Evolutionary conservation across 768 basidiomycete genomes (phyloP).

Genomic region (Rhodocollybia butyracea): DNA sequence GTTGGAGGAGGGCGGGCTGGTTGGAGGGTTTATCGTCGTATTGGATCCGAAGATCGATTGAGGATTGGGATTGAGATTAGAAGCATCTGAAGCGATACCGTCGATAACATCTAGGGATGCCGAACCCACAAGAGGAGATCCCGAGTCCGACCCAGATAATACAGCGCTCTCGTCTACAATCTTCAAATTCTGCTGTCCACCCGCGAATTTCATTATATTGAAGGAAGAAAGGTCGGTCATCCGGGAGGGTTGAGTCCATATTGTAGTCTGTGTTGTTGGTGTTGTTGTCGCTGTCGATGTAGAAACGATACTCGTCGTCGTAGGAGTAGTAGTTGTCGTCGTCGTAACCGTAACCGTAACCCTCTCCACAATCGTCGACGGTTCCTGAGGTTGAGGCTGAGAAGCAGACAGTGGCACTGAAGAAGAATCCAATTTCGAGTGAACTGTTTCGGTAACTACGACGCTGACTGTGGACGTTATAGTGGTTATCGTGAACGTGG

Average conservation of each 20-base stretch:
- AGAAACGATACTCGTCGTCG: slow-evolving; percentile 8
- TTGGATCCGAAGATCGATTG: background rate
- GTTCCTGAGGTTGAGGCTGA: no score
- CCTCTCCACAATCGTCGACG: background rate
- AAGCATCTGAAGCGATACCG: slow-evolving; percentile 6
- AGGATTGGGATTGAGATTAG: slow-evolving; percentile 4
- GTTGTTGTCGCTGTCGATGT: background rate
- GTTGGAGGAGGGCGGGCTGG: background rate
- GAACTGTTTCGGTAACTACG: background rate
- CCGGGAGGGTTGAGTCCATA: slow-evolving; percentile 50
- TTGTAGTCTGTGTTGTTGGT: slow-evolving; percentile 14
- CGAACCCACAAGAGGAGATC: background rate
- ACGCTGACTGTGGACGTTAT: background rate
- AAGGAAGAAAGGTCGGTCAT: slow-evolving; percentile 61
- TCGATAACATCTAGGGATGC: slow-evolving; percentile 8
- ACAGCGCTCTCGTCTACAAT: slow-evolving; percentile 50
- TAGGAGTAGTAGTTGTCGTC: slow-evolving; percentile 4
- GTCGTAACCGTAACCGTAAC: background rate
- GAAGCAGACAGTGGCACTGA: no score
- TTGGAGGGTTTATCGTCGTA: background rate
- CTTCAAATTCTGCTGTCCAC: slow-evolving; percentile 51
- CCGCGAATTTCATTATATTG: slow-evolving; percentile 54
- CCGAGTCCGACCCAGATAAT: slow-evolving; percentile 24
- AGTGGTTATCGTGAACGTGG: background rate
- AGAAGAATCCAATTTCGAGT: no score